A percentile compares a stretch with the other conserved stretches of the same genome.
phyloP scores from a whole-genome alignment of 1,284 basidiomycete species.

The Ustilago vetiveriae region DNA sequence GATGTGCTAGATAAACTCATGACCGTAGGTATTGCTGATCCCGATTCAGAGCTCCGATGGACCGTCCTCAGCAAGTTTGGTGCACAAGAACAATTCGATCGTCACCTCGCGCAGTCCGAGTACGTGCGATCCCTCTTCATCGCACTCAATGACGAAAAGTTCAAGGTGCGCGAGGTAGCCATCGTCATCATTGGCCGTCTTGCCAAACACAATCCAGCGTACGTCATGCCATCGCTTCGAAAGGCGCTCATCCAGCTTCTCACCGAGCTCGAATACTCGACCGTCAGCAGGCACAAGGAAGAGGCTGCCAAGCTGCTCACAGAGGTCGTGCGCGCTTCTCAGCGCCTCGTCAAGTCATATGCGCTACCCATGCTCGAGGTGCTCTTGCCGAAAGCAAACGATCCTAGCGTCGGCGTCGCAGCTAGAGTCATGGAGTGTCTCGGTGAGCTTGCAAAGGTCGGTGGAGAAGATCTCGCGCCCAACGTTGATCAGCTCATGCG shows the following conservation, averaged over 20 bases:
- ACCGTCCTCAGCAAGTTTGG: slow-evolving; percentile 85
- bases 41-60: slow-evolving; percentile 68
- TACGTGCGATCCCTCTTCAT: slow-evolving; percentile 97
- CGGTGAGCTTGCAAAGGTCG: slow-evolving; percentile 91
- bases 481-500: slow-evolving; percentile 88
- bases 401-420: slow-evolving; percentile 85
- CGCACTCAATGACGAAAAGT: slow-evolving; percentile 96
- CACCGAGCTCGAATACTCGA: slow-evolving; percentile 96
- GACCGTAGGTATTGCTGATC: slow-evolving; percentile 96
- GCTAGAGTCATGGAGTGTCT: slow-evolving; percentile 93
- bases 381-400: slow-evolving; percentile 86
- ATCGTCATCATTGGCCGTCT: slow-evolving; percentile 92
- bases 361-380: slow-evolving; percentile 94
- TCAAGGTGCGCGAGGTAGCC: slow-evolving; percentile 89
- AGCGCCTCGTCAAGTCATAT: slow-evolving; percentile 94
- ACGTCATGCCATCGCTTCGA: slow-evolving; percentile 96
- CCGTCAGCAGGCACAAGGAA: slow-evolving; percentile 81
- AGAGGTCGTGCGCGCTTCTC: slow-evolving; percentile 74
- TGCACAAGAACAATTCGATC: slow-evolving; percentile 92
- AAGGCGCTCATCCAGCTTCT: slow-evolving; percentile 96
- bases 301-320: slow-evolving; percentile 65
- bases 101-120: slow-evolving; percentile 97
- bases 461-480: slow-evolving; percentile 87
- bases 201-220: slow-evolving; percentile 94
- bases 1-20: slow-evolving; percentile 97